Evolutionary conservation across 805 yeast species (phyloP), one percentile per base, ranked within the genome.

Genomic region (Yarrowia sp.): DNA sequence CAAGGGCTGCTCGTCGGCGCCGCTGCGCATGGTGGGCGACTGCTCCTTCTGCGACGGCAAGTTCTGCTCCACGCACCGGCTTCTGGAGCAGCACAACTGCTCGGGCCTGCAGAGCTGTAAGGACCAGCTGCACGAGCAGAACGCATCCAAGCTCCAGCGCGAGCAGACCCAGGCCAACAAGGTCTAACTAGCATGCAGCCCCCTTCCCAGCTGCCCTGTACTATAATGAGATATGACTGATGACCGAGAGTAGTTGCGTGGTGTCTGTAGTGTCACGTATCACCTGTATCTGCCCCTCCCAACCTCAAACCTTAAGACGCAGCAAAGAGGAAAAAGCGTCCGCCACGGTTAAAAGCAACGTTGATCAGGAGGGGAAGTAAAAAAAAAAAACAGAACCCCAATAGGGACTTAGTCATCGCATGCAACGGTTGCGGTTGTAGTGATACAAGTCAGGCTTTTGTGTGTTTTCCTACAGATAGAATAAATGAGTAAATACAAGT

Each of bases 21-120:
- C 92, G 0, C 73, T 81, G 56, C 77, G 84, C 22, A 80, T 82
- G 55, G 82, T 89, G 44, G 97, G 97, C 51, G 91, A 86, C 72
- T 90, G 97, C 73, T 81, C 84, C 61, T 87, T 85, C 71, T 90
- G 97, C 73, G 82, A 83, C 51, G 96, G 96, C 46, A 87, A 86
- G 69, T 90, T 84, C 73, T 90, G 97, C 74, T 86, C 93, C 31
- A 87, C 87, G 69, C 97, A 90, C 76, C 81, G 97, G 62, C 78
- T 90, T 62, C 78, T 91, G 75, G 97, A 90, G 74, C 90, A 86
- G 73, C 97, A 90, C 74, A 72, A 80, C 63, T 90, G 97, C 72
- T 78, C 80, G 63, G 96, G 94, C 6, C 80, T 90, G 63, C 87
- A 86, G 70, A 80, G 77, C 66, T 90, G 96, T 77, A 89, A 89